Evolutionary conservation across 2,329 filamentous ascomycete genomes (phyloP).

Genomic region (Aureobasidium sp.): DNA sequence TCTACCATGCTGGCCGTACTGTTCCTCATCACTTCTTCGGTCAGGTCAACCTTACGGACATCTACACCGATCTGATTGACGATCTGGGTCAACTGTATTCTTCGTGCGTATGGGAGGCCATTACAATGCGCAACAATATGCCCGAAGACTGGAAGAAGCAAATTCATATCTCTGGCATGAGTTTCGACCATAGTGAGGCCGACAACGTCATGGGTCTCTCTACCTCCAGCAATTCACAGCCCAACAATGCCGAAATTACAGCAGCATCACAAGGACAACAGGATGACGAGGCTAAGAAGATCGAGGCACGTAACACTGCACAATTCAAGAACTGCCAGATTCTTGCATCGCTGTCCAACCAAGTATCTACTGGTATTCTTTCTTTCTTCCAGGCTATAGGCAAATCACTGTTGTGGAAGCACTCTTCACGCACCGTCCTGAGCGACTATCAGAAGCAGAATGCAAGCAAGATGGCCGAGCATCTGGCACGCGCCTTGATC

Average conservation of each 20-base stretch:
- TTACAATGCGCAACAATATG: conserved; percentile 64
- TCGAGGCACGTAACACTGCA: conserved; percentile 19
- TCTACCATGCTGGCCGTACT: conserved; percentile 43
- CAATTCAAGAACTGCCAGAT: conserved; percentile 70
- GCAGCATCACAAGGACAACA: not conserved
- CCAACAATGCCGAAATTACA: not conserved
- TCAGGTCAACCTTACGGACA: conserved; percentile 75
- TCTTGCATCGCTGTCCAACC: conserved; percentile 68
- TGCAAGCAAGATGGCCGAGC: conserved; percentile 54
- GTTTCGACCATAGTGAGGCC: conserved; percentile 34
- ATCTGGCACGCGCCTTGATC: conserved; percentile 65
- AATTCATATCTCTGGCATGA: conserved; percentile 36
- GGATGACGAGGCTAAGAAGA: not conserved
- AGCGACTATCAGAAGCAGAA: conserved; percentile 60
- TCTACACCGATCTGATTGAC: conserved; percentile 67
- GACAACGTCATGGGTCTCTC: conserved; percentile 32
- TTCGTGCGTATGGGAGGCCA: conserved; percentile 78
- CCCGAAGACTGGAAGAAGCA: conserved; percentile 58
- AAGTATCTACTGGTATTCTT: conserved; percentile 71
- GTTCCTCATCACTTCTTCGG: conserved; percentile 57
- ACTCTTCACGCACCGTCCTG: conserved; percentile 36
- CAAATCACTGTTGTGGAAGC: conserved; percentile 69
- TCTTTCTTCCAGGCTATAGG: conserved; percentile 81
- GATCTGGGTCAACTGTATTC: conserved; percentile 72
- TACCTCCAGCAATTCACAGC: not conserved